phyloP scores from a whole-genome alignment of 257 asterid genomes.

The Fraxinus cuspidata region DNA sequence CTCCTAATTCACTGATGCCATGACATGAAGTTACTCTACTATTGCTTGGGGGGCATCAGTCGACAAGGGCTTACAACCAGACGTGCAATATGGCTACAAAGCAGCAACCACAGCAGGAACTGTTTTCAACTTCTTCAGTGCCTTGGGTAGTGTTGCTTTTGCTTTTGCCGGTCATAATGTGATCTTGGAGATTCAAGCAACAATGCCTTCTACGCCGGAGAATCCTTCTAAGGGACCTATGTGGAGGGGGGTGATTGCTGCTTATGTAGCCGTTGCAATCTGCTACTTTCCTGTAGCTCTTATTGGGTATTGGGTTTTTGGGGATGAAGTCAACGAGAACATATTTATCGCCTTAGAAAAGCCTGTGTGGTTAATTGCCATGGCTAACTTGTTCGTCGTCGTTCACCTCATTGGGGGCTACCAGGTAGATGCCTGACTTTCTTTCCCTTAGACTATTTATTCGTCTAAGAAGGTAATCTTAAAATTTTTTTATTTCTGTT shows the following conservation, averaged over 20 bases:
- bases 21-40: slow-evolving; percentile 31
- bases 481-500: neutral
- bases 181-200: slow-evolving; percentile 41
- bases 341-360: slow-evolving; percentile 25
- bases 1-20: neutral
- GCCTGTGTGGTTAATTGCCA: slow-evolving; percentile 44
- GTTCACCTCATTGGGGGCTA: slow-evolving; percentile 44
- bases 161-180: slow-evolving; percentile 45
- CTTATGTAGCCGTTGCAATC: slow-evolving; percentile 36
- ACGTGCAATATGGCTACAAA: slow-evolving; percentile 31
- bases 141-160: slow-evolving; percentile 38
- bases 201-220: slow-evolving; percentile 39
- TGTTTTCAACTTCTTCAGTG: slow-evolving; percentile 34
- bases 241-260: slow-evolving; percentile 43
- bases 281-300: slow-evolving; percentile 47
- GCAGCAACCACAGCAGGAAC: slow-evolving; percentile 8
- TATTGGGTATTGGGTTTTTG: slow-evolving; percentile 33
- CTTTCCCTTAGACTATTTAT: neutral
- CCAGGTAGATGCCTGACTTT: slow-evolving; percentile 27
- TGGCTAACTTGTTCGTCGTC: slow-evolving; percentile 43
- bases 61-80: slow-evolving; percentile 19
- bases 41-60: slow-evolving; percentile 39
- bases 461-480: neutral
- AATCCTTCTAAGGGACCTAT: slow-evolving; percentile 41
- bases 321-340: slow-evolving; percentile 24